Base-by-base conservation (phyloP, 345 rosid species). In the Brassica rapa region DNA sequence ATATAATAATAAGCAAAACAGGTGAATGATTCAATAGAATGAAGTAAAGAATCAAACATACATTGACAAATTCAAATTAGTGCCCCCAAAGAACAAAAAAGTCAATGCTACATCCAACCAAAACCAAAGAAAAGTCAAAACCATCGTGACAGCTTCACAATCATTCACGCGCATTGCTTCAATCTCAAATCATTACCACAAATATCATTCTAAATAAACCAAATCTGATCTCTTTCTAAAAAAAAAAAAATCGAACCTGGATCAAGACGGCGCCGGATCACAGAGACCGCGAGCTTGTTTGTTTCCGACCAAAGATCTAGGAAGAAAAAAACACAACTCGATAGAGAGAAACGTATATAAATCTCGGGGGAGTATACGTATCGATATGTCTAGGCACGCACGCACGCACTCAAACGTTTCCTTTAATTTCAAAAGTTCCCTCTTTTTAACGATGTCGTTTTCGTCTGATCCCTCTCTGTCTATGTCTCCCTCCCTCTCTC, bases 91-190 rank as follows among this genome's bases (percentile, higher is more conserved):
- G 14, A 62, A 19, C 5, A 30, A 15, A 39, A 39, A 27, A 55
- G 62, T 33, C 63, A 7, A 2, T 21, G n/a, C 64, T 49, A 7
- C 23, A 37, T 64, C 72, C 12, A 51, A 55, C 72, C 12, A 51
- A 55, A 49, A 24, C 57, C 30, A 55, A 39, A 68, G 60, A 64
- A 74, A 74, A 74, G 79, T 79, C 82, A 80, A 69, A 80, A 69
- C 70, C 71, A 74, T 23, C 64, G 14, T 29, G 68, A 65, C 60
- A 43, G 21, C 37, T 71, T 41, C 56, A 49, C 46, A 77, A 33
- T 32, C 69, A 37, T 32, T 63, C 19, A 72, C 68, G 39, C n/a
- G 70, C 82, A 80, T 55, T 74, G 75, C 75, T 37, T 53, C 59
- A 53, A 7, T 8, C 19, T n/a, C 19, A 49, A 43, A 43, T 43